Evolutionary conservation across 1,284 basidiomycete species (phyloP), one percentile per base, ranked within the genome.

Genomic region (Cryptococcus sp.): DNA sequence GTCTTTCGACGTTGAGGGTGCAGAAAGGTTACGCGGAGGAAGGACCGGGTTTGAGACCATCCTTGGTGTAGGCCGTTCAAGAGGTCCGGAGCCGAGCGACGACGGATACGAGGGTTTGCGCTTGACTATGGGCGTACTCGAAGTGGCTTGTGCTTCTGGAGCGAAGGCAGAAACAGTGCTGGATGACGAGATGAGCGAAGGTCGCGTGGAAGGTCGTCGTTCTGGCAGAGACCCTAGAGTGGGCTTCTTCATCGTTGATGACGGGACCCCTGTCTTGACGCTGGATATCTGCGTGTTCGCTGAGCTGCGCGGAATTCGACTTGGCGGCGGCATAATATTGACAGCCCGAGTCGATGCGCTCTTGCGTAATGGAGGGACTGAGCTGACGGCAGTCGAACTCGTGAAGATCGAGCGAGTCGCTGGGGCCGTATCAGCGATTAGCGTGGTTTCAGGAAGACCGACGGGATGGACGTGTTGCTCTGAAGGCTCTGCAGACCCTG

Each of bases 31-130:
- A 31, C 38, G 60, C 49, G 62, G 60, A 49, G 59, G 61, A 19
- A 63, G 56, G 16, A 73, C 42, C 0, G 76, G 75, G 50, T 72
- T 73, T 25, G 76, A 77, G 8, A 78, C 73, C 50, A 75, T 66
- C 1, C 76, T 53, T 7, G 60, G 50, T 1, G 66, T 69, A 0
- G 71, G 74, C 23, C 67, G 70, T 6, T 61, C 58, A 3, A 69
- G 63, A 0, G 72, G 73, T 5, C 74, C 75, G 4, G 67, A 70
- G 16, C 74, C 73, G 1, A 78, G 65, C 0, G 67, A 68, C 3
- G 75, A 69, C 0, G 76, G 76, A 48, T 77, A 78, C 1, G 74
- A 74, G 1, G 74, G 69, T 64, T 70, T 68, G 10, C 71, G 60
- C 22, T 55, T 65, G 27, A 57, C 39, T 8, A 55, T 17, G 17